Evolutionary conservation across 805 yeast genomes (phyloP).

Genomic region (Starmerella sirachaensis): DNA sequence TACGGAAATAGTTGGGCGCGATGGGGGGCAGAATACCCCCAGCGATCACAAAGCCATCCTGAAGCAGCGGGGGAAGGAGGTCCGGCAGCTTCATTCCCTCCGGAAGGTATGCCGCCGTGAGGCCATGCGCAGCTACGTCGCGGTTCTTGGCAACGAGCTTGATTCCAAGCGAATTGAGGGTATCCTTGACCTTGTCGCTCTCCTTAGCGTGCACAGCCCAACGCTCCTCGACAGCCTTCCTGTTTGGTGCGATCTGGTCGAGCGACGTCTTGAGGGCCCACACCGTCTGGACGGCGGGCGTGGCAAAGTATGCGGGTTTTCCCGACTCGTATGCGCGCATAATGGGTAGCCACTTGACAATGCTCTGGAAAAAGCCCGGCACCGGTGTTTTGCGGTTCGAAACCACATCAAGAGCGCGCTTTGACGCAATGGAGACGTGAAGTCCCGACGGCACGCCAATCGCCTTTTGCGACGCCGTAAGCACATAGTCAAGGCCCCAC

Average conservation of each 20-base stretch:
- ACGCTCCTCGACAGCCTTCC: slow-evolving; percentile 42
- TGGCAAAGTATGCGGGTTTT: slow-evolving; percentile 77
- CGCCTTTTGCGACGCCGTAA: slow-evolving; percentile 93
- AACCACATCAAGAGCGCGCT: slow-evolving; percentile 60
- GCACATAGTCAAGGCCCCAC: slow-evolving; percentile 81
- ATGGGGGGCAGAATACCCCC: slow-evolving; percentile 82
- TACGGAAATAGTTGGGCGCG: slow-evolving; percentile 72
- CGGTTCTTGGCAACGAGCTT: slow-evolving; percentile 51
- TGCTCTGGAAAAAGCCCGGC: slow-evolving; percentile 50
- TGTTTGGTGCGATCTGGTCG: slow-evolving; percentile 42
- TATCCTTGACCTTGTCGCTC: slow-evolving; percentile 53
- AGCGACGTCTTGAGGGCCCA: slow-evolving; percentile 71
- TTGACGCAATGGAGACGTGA: slow-evolving; percentile 62
- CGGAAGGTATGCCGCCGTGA: slow-evolving; percentile 76
- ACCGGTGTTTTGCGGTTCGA: slow-evolving; percentile 36
- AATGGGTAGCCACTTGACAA: slow-evolving; percentile 79
- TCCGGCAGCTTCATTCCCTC: slow-evolving; percentile 59
- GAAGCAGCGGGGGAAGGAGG: slow-evolving; percentile 43
- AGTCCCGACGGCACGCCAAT: slow-evolving; percentile 91
- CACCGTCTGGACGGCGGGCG: slow-evolving; percentile 84
- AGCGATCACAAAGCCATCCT: slow-evolving; percentile 65
- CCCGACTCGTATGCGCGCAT: slow-evolving; percentile 78
- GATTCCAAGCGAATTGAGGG: slow-evolving; percentile 48
- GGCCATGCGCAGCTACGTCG: slow-evolving; percentile 69
- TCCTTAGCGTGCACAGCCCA: slow-evolving; percentile 50